Evolutionary conservation across 192 early-diverging fungal genomes (phyloP).

Genomic region (Phycomyces blakesleeanus): DNA sequence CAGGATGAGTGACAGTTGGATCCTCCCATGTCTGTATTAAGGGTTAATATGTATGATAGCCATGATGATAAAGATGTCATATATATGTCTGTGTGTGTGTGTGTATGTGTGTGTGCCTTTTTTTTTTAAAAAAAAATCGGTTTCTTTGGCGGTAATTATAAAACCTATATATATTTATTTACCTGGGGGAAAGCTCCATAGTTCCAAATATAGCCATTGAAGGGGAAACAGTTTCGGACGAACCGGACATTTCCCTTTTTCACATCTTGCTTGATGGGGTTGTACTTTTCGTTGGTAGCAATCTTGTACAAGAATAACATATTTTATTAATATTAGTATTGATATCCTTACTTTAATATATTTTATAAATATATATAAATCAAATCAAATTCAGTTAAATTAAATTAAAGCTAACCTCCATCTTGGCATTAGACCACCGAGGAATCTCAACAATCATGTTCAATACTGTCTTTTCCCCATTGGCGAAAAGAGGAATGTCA

Average conservation of each 20-base stretch:
- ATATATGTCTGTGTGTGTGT: too few relatives aligned
- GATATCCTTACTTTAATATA: too few relatives aligned
- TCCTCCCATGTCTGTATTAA: conserved; percentile 99
- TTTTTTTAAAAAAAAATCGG: not conserved
- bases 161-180: too few relatives aligned
- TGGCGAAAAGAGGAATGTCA: conserved; percentile 95
- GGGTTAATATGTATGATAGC: too few relatives aligned
- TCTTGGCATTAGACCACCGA: conserved; percentile 98
- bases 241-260: conserved; percentile 99
- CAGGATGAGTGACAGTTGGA: conserved; percentile 78
- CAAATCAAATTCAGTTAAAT: too few relatives aligned
- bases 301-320: conserved; percentile 59
- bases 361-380: too few relatives aligned
- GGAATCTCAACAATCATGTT: conserved; percentile 99
- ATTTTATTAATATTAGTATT: too few relatives aligned
- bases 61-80: too few relatives aligned
- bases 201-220: conserved; percentile 99
- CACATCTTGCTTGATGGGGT: conserved; percentile 98
- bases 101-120: not conserved
- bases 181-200: conserved; percentile 97
- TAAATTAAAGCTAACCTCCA: conserved; percentile 70
- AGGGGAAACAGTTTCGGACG: conserved; percentile 98
- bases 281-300: conserved; percentile 90
- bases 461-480: conserved; percentile 83
- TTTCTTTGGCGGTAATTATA: too few relatives aligned